Conservation (phyloP, 345 rosid genomes). For the Aquilaria yunnanensis region DNA sequence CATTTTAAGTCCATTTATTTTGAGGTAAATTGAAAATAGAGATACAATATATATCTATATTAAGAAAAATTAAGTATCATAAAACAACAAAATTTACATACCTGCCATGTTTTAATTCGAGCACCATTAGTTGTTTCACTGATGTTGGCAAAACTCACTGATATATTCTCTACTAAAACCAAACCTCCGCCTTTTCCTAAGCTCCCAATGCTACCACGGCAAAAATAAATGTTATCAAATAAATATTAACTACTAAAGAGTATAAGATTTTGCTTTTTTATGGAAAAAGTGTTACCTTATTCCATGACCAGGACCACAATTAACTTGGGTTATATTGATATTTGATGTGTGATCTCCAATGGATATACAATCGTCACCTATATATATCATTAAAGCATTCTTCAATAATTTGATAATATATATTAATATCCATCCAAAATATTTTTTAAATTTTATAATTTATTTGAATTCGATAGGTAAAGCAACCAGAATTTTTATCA, state of each 20-base stretch:
- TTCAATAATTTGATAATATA: no score
- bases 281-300: slow-evolving; percentile 15
- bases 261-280: neutral
- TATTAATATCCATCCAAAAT: no score
- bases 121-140: slow-evolving; percentile 25
- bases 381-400: neutral
- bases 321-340: slow-evolving; percentile 3
- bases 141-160: slow-evolving; percentile 8
- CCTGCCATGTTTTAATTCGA: slow-evolving; percentile 38
- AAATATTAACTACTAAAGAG: neutral
- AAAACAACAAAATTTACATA: neutral
- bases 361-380: slow-evolving; percentile 31
- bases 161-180: slow-evolving; percentile 17
- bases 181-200: slow-evolving; percentile 15
- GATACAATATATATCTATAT: no score
- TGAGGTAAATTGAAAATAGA: no score
- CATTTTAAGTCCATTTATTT: no score
- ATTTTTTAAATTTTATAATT: no score
- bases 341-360: slow-evolving; percentile 10
- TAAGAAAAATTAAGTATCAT: no score
- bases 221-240: no score
- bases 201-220: slow-evolving; percentile 26
- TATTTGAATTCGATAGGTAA: no score
- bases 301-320: slow-evolving; percentile 33
- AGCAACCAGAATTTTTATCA: no score